Percentiles rank a stretch among this genome's conserved stretches.
Evolutionary conservation across 1,139 yeast genomes (phyloP).

Genomic region (Meyerozyma smithsonii): DNA sequence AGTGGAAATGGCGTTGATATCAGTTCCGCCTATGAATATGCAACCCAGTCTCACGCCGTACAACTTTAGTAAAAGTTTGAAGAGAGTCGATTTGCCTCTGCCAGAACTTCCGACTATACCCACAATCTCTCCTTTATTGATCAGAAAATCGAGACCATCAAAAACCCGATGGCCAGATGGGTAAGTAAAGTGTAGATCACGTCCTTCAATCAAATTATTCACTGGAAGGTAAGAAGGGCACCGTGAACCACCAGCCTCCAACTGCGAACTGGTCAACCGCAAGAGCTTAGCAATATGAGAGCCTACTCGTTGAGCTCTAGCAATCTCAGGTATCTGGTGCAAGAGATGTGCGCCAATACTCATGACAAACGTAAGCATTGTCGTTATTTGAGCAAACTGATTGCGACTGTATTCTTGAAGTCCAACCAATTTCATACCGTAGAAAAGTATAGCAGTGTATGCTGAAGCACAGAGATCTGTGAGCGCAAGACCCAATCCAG

Average conservation of each 20-base stretch:
- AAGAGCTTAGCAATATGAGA: slow-evolving; percentile 47
- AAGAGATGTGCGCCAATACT: slow-evolving; percentile 57
- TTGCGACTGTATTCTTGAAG: slow-evolving; percentile 46
- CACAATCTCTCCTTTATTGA: slow-evolving; percentile 45
- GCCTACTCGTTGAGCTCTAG: slow-evolving; percentile 73
- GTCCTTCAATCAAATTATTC: slow-evolving; percentile 29
- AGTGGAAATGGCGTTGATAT: slow-evolving; percentile 42
- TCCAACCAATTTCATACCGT: slow-evolving; percentile 69
- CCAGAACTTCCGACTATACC: slow-evolving; percentile 78
- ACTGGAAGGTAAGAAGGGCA: slow-evolving; percentile 12
- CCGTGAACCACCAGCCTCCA: slow-evolving; percentile 26
- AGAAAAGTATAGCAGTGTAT: slow-evolving; percentile 70
- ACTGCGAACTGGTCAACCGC: slow-evolving; percentile 24
- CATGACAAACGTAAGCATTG: slow-evolving; percentile 70
- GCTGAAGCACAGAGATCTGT: slow-evolving; percentile 49
- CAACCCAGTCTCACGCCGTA: slow-evolving; percentile 33
- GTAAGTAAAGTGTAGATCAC: slow-evolving; percentile 47
- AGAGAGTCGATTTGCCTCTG: slow-evolving; percentile 72
- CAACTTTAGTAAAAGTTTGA: slow-evolving; percentile 49
- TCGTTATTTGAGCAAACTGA: slow-evolving; percentile 64
- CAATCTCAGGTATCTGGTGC: slow-evolving; percentile 66
- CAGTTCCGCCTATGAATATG: slow-evolving; percentile 33
- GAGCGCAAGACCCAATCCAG: slow-evolving; percentile 62
- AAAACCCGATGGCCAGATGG: slow-evolving; percentile 30
- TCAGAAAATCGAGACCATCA: slow-evolving; percentile 31